A percentile compares a stretch with the other conserved stretches of the same genome.
phyloP scores from a whole-genome alignment of 768 basidiomycete species.

The Lentinula aciculospora region DNA sequence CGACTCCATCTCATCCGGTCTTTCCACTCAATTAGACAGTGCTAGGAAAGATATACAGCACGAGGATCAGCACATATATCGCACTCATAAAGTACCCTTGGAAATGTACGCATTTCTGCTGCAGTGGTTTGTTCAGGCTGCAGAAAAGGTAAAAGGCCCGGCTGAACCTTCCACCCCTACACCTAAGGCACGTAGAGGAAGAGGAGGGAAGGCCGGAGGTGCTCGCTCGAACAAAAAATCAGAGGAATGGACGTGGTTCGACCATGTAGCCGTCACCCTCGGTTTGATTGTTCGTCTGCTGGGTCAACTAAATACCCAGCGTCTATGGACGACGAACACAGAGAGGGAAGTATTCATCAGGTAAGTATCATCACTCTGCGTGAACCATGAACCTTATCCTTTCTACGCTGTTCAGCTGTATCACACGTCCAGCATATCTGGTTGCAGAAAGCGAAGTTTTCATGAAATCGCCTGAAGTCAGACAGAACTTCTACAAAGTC shows the following conservation, averaged over 20 bases:
- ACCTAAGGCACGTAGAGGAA: constrained; percentile 48
- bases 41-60: constrained; percentile 64
- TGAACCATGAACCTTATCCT: neutral
- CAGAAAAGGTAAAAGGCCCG: constrained; percentile 66
- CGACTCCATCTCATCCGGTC: constrained; percentile 78
- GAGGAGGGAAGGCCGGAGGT: constrained; percentile 46
- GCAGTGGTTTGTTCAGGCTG: constrained; percentile 83
- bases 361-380: constrained; percentile 36
- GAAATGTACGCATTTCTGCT: constrained; percentile 92
- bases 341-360: constrained; percentile 85
- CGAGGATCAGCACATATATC: constrained; percentile 57
- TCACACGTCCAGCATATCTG: constrained; percentile 84
- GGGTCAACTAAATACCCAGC: constrained; percentile 50
- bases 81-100: constrained; percentile 64
- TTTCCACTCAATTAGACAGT: constrained; percentile 67
- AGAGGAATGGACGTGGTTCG: constrained; percentile 70
- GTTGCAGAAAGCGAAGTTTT: constrained; percentile 81
- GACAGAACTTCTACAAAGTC: constrained; percentile 75
- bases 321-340: constrained; percentile 86
- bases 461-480: constrained; percentile 77
- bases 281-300: constrained; percentile 69
- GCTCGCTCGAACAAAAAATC: constrained; percentile 33
- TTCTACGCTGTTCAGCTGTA: constrained; percentile 48
- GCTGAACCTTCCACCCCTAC: constrained; percentile 40
- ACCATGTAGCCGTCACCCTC: constrained; percentile 69